Percentiles rank a stretch among this genome's conserved stretches.
phyloP scores from a whole-genome alignment of 2,329 filamentous ascomycete genomes.

The Stachybotrys echinatus region DNA sequence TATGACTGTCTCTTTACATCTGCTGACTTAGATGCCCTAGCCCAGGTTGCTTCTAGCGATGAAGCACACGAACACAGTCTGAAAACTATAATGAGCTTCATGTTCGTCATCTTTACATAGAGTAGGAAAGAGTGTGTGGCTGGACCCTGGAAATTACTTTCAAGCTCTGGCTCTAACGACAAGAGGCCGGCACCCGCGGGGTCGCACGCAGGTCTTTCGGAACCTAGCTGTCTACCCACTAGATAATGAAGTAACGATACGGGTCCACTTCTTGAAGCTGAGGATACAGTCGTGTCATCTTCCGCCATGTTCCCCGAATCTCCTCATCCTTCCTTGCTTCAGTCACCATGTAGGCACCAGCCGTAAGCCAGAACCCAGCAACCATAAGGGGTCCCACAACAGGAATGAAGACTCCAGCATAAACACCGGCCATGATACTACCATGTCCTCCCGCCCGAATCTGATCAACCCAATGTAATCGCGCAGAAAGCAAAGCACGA shows the following conservation, averaged over 20 bases:
- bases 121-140: neutral
- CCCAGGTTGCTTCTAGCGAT: too few species aligned
- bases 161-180: neutral
- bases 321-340: neutral
- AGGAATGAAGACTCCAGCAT: neutral
- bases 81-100: too few species aligned
- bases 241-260: neutral
- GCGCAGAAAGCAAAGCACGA: neutral
- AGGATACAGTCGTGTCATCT: neutral
- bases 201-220: neutral
- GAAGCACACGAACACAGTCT: too few species aligned
- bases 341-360: neutral
- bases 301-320: neutral
- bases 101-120: too few species aligned
- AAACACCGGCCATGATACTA: neutral
- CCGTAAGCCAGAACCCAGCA: neutral
- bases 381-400: neutral
- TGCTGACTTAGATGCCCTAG: too few species aligned
- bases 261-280: neutral
- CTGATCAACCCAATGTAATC: neutral
- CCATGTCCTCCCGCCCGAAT: neutral
- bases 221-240: neutral
- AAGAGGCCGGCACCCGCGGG: neutral
- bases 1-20: too few species aligned
- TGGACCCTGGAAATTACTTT: neutral